phyloP scores from a whole-genome alignment of 441 rosid species.

The Rhodomyrtus psidioides region DNA sequence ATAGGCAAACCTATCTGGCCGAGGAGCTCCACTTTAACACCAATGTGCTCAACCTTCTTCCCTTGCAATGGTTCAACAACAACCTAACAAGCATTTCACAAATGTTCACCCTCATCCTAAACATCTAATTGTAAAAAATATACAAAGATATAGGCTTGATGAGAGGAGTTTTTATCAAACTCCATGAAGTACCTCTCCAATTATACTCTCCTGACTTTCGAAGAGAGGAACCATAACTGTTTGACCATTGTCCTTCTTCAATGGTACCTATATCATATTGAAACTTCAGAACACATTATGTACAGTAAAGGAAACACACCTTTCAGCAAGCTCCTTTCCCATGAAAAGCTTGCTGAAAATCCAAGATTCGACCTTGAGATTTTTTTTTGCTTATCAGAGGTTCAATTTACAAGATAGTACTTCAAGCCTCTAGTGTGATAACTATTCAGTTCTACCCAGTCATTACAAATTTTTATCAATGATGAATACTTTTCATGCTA shows the following conservation, averaged over 20 bases:
- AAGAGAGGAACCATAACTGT: constrained; percentile 75
- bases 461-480: neutral
- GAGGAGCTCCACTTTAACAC: constrained; percentile 94
- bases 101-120: neutral
- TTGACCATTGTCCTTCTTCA: constrained; percentile 96
- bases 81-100: constrained; percentile 31
- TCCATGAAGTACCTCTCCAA: constrained; percentile 57
- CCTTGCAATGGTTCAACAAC: constrained; percentile 82
- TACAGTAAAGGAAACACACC: neutral
- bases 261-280: constrained; percentile 45
- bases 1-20: constrained; percentile 84
- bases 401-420: neutral
- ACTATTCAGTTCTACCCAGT: neutral
- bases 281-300: neutral
- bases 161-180: neutral
- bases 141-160: neutral
- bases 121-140: neutral
- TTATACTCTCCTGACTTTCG: constrained; percentile 91
- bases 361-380: neutral
- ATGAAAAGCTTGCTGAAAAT: neutral
- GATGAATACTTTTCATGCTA: neutral
- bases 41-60: constrained; percentile 90
- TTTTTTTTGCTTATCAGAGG: neutral
- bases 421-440: neutral
- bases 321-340: neutral